phyloP scores from a whole-genome alignment of 1,284 basidiomycete species.

The Apiotrichum domesticum region DNA sequence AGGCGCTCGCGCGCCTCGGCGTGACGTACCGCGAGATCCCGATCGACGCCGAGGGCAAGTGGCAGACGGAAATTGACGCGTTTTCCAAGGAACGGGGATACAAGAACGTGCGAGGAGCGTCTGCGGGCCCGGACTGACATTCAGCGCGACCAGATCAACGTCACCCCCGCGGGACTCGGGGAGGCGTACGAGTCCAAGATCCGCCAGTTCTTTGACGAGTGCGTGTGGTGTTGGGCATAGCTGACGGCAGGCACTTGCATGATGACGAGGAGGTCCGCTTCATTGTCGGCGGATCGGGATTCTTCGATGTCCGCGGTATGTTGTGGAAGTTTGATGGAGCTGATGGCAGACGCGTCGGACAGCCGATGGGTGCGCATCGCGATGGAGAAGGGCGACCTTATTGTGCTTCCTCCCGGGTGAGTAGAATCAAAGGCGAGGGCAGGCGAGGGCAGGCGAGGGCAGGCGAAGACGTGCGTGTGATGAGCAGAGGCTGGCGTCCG shows the following conservation, averaged over 20 bases:
- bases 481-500: too few species aligned
- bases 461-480: not conserved
- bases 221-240: conserved; percentile 30
- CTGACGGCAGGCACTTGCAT: conserved; percentile 63
- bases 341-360: conserved; percentile 32
- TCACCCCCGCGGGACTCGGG: conserved; percentile 66
- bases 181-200: conserved; percentile 71
- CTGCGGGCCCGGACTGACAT: conserved; percentile 9
- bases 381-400: conserved; percentile 62
- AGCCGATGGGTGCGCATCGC: conserved; percentile 69
- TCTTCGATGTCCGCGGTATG: conserved; percentile 72
- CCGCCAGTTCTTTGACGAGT: conserved; percentile 75
- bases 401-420: conserved; percentile 64
- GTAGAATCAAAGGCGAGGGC: conserved; percentile 1
- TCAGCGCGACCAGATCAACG: conserved; percentile 61
- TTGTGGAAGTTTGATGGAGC: not conserved
- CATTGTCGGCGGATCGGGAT: conserved; percentile 71
- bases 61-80: conserved; percentile 53
- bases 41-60: conserved; percentile 50
- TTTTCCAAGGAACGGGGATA: conserved; percentile 63
- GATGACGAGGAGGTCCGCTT: conserved; percentile 89
- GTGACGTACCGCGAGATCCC: conserved; percentile 61
- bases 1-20: conserved; percentile 55
- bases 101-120: conserved; percentile 54
- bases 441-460: not conserved